A percentile compares a stretch with the other conserved stretches of the same genome.
These are phyloP conservation scores for Chrysanthemum seticuspe DNA, from an alignment of 129 eudicot species.

Conservation along the genomic window DNA sequence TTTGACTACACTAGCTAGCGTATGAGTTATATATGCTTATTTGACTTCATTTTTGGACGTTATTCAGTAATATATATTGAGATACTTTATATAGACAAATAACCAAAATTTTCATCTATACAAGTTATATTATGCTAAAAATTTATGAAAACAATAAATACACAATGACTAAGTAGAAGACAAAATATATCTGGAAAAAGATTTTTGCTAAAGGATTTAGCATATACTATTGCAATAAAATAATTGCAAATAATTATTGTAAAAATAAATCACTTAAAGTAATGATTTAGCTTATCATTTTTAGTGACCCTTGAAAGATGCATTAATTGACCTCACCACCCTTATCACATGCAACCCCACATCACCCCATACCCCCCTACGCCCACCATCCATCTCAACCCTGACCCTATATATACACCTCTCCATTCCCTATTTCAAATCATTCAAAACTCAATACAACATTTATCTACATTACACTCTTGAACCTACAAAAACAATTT, in stretches of 20 bases:
- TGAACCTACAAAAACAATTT: constrained; percentile 15
- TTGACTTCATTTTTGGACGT: not conserved
- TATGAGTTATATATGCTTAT: not conserved
- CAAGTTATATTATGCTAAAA: no score
- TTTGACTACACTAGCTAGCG: constrained; percentile 3
- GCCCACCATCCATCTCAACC: constrained; percentile 1
- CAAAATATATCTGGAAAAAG: not conserved
- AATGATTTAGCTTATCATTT: constrained; percentile 27
- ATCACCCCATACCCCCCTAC: constrained; percentile 6
- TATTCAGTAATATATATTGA: not conserved
- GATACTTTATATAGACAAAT: not conserved
- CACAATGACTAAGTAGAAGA: no score
- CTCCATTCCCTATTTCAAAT: not conserved
- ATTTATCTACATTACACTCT: constrained; percentile 13
- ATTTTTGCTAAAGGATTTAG: not conserved
- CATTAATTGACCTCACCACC: constrained; percentile 36
- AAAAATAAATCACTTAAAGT: constrained; percentile 3
- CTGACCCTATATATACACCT: constrained; percentile 31
- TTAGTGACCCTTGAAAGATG: constrained; percentile 25
- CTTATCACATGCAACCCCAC: constrained; percentile 36
- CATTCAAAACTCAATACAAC: constrained; percentile 32
- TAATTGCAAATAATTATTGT: constrained; percentile 9
- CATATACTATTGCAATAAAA: not conserved
- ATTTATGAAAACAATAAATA: no score
- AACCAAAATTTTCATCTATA: no score